Base-by-base conservation (phyloP, 208 protist genomes). In the Trypanosoma cruzi region DNA sequence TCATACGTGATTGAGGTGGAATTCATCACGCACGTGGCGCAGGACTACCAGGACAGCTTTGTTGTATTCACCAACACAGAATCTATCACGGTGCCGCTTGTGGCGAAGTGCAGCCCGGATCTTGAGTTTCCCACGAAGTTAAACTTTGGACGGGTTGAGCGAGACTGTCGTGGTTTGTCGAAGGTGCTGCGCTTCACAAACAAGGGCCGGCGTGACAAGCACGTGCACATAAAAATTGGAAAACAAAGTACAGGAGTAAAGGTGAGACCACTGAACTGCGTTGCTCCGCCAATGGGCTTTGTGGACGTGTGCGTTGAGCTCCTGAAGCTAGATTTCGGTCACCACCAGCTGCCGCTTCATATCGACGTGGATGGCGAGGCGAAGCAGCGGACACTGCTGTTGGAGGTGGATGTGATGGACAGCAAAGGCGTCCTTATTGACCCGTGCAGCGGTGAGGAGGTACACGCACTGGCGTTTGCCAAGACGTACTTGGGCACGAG, bases 31-130 rank as follows among this genome's bases (percentile, higher is more conserved):
- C 90, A 94, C 62, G 37, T 67, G 18, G 26, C 64, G 13, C 64
- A 86, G 46, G 92, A 97, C 72, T 92, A 87, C 61, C 64, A 85
- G 37, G 92, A 97, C 71, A 68, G 56, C 54, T 85, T 95, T 71
- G 68, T 68, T 37, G 73, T 97, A n/a, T 78, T 91, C 31, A 94
- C 81, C 58, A 80, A 81, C 60, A 76, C 87, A 32, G 83, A 80
- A 3, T 75, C 80, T 32, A 46, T 92, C 49, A 81, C 79, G n/a
- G 77, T 94, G n/a, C 84, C 88, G 48, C 80, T 92, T 32, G 63
- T 77, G 16, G 89, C 85, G 22, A 83, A 79, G 57, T 85, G 83
- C 56, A 74, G 77, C 26, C 92, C 92, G 8, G 74, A 81, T 29
- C 53, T 97, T 16, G 76, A 89, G 75, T 92, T 89, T 46, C 65